Evolutionary conservation across 2,329 filamentous ascomycete species (phyloP), one percentile per base, ranked within the genome.

Genomic region (Arthroderma uncinatum): DNA sequence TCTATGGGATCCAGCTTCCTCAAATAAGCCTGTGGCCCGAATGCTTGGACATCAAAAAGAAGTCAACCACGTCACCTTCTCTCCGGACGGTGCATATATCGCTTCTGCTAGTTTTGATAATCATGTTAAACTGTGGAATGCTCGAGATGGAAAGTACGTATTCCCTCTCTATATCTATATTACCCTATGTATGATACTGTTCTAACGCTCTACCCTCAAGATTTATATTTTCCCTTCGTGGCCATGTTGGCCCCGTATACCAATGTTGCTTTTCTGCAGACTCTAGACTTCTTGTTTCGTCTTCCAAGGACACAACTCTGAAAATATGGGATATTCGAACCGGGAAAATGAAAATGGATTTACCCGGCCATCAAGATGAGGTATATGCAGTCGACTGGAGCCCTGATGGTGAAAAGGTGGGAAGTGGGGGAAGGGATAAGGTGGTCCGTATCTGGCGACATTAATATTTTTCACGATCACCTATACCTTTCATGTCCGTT

Each of bases 331-430:
- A 94, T 66, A 87, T 95, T 68, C 79, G 85, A 60, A 89, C 86
- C 1, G 87, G 85, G 54, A 95, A 94, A 72, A 74, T 98, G 58
- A 82, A 83, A 62, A 79, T 81, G 70, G 91, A 96, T 74, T 76
- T 97, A 48, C 89, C 91, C 0, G 90, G 92, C 0, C 92, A 97
- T 70, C 82, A 88, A 68, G 92, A 95, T 66, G 89, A 96, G 70
- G 91, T 96, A 0, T 96, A 91, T 71, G 89, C 91, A 0, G 84
- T 96, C 10, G 92, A 97, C 70, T 97, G 92, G 93, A 91, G 87
- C 64, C 86, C 89, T 0, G 91, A 96, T 69, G 93, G 93, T 7
- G 82, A 89, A 64, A 84, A 85, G 64, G 91, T 97, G 14, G 90
- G 85, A 16, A 95, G 90, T 70, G 93, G 91, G 56, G 93, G 93